phyloP scores from a whole-genome alignment of 2,329 filamentous ascomycete species.

The Plenodomus lindquistii region DNA sequence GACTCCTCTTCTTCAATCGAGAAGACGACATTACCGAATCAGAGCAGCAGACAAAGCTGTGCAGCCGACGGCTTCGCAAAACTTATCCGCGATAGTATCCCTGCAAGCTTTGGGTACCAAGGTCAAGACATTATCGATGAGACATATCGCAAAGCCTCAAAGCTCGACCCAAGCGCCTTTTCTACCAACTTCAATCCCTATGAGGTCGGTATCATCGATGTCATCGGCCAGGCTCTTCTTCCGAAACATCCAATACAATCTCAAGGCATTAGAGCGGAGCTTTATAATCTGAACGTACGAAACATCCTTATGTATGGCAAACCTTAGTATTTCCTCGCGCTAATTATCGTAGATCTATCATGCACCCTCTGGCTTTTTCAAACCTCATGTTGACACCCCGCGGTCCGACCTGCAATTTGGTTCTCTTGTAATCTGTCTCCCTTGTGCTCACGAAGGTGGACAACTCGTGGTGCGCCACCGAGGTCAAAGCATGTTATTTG shows the following conservation, averaged over 20 bases:
- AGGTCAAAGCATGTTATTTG: constrained; percentile 42
- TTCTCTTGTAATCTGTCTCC: constrained; percentile 59
- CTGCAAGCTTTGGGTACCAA: constrained; percentile 55
- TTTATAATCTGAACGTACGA: constrained; percentile 62
- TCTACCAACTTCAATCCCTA: constrained; percentile 57
- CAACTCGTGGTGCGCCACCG: constrained; percentile 50
- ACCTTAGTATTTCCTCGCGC: not conserved
- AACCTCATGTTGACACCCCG: constrained; percentile 59
- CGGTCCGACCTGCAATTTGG: constrained; percentile 55
- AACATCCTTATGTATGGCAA: not conserved
- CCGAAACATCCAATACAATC: constrained; percentile 21
- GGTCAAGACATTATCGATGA: constrained; percentile 56
- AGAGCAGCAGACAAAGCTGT: not conserved
- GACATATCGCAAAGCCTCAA: constrained; percentile 56
- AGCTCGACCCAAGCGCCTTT: constrained; percentile 56
- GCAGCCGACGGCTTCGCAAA: not conserved
- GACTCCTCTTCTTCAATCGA: constrained; percentile 2
- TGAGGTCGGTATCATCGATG: constrained; percentile 57
- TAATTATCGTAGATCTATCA: constrained; percentile 52
- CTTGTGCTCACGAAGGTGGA: constrained; percentile 48
- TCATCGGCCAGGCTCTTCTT: constrained; percentile 53
- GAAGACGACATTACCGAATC: constrained; percentile 5
- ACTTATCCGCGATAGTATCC: constrained; percentile 13
- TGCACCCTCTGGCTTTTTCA: constrained; percentile 56
- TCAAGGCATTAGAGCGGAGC: constrained; percentile 53